Percentiles rank a stretch among this genome's conserved stretches.
Conservation (phyloP, 2,329 filamentous ascomycete genomes). For the Calonectria multiphialidica region DNA sequence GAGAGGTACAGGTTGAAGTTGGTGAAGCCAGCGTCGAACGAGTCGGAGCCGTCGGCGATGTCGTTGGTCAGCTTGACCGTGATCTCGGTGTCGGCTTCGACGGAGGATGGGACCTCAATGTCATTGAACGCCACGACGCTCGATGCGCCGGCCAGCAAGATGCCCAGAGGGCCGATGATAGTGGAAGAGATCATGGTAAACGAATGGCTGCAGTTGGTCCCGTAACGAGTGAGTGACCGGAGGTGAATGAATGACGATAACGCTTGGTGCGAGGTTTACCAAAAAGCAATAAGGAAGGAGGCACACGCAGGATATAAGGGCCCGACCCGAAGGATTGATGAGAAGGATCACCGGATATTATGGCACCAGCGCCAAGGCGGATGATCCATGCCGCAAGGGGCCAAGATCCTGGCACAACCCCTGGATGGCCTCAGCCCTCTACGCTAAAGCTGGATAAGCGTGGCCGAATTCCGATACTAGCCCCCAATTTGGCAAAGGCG, state of each 20-base stretch:
- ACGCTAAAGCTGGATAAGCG: slow-evolving; percentile 4
- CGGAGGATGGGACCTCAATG: not conserved
- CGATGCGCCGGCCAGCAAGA: not conserved
- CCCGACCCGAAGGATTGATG: not conserved
- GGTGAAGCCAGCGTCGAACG: slow-evolving; percentile 8
- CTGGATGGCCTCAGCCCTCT: slow-evolving; percentile 1
- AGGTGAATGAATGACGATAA: not conserved
- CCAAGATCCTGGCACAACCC: not conserved
- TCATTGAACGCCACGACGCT: not conserved
- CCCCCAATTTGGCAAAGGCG: not conserved
- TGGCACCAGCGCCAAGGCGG: not conserved
- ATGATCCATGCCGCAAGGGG: not conserved
- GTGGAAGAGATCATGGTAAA: slow-evolving; percentile 5
- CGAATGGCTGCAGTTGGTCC: not conserved
- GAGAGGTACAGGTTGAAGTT: slow-evolving; percentile 13
- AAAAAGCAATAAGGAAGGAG: not conserved
- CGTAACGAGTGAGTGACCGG: not conserved
- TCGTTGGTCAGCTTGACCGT: not conserved
- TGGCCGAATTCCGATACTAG: not conserved
- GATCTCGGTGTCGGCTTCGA: slow-evolving; percentile 2
- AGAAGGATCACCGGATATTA: not conserved
- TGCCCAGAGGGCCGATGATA: not conserved
- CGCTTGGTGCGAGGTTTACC: not conserved
- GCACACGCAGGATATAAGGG: not conserved
- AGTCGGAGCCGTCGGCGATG: slow-evolving; percentile 1